Evolutionary conservation across 2,329 filamentous ascomycete genomes (phyloP), one percentile per base, ranked within the genome.

Genomic region (Colletotrichum incanum): DNA sequence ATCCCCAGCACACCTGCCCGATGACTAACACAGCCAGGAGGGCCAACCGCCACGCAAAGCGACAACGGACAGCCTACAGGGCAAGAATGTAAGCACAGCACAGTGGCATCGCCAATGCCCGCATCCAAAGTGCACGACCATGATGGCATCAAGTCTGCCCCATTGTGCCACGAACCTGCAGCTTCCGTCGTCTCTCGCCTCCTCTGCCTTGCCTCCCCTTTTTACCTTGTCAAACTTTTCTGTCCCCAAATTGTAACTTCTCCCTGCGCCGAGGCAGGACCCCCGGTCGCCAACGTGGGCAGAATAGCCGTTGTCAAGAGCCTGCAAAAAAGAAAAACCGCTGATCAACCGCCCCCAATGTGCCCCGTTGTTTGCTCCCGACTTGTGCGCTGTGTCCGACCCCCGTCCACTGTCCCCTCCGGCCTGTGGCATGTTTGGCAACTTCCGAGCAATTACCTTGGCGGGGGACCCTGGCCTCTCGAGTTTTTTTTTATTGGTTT

Each of bases 281-380:
- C 26, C 26, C 37, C 14, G 20, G 39, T 50, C 67, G 58, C 52
- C 69, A 71, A 68, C 56, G 67, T 67, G 68, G 50, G 68, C 68
- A 50, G 62, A 49, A 45, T 43, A 63, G 64, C 64, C 56, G 49
- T 58, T 66, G 64, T 67, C 34, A 52, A 62, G 55, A 56, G 47
- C 55, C 49, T 62, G 63, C 49, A 67, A 62, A 26, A 26, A 62
- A 26, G n/a, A 28, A 50, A 61, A 49, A 45, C 28, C 14, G 23
- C 45, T 47, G 45, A 55, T 67, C 64, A 71, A 49, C 50, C 58
- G 56, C 63, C 55, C 47, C 47, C 47, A 49, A 26, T n/a, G 23
- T 49, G 47, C 47, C 23, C 47, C 47, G 23, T 58, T 16, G 37
- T 20, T 59, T 58, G 43, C 59, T 71, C 67, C 67, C 47, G 49